phyloP scores from a whole-genome alignment of 2,329 filamentous ascomycete species.

The Pestalotiopsis sp. region DNA sequence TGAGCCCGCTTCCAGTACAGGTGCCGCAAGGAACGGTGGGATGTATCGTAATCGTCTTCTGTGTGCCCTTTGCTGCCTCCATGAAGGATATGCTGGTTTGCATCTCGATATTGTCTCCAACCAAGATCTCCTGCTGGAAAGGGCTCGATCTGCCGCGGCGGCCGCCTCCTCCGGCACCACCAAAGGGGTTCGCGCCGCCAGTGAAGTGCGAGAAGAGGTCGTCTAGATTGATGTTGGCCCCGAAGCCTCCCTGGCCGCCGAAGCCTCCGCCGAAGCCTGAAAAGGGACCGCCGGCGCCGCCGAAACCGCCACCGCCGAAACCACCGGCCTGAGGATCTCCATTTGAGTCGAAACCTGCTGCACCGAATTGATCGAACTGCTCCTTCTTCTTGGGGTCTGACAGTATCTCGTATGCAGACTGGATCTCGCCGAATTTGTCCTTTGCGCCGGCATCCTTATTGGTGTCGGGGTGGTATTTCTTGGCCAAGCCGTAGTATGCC shows the following conservation, averaged over 20 bases:
- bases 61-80: conserved; percentile 91
- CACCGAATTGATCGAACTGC: conserved; percentile 87
- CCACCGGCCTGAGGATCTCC: conserved; percentile 56
- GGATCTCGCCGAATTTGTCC: conserved; percentile 91
- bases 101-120: conserved; percentile 96
- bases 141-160: conserved; percentile 59
- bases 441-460: conserved; percentile 95
- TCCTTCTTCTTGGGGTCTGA: conserved; percentile 93
- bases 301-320: conserved; percentile 57
- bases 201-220: conserved; percentile 91
- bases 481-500: conserved; percentile 95
- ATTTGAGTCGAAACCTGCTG: conserved; percentile 82
- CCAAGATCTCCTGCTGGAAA: conserved; percentile 77
- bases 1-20: conserved; percentile 83
- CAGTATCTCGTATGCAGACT: conserved; percentile 90
- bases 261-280: conserved; percentile 49
- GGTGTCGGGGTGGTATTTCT: conserved; percentile 97
- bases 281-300: conserved; percentile 60
- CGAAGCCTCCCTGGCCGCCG: conserved; percentile 59
- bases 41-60: conserved; percentile 84
- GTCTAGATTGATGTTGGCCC: conserved; percentile 89
- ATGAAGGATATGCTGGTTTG: conserved; percentile 92
- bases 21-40: conserved; percentile 81
- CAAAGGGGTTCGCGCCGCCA: conserved; percentile 55
- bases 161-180: conserved; percentile 49